A percentile compares a stretch with the other conserved stretches of the same genome.
These are phyloP conservation scores for Acmispon strigosus DNA, from an alignment of 306 rosid species.

Conservation along the genomic window DNA sequence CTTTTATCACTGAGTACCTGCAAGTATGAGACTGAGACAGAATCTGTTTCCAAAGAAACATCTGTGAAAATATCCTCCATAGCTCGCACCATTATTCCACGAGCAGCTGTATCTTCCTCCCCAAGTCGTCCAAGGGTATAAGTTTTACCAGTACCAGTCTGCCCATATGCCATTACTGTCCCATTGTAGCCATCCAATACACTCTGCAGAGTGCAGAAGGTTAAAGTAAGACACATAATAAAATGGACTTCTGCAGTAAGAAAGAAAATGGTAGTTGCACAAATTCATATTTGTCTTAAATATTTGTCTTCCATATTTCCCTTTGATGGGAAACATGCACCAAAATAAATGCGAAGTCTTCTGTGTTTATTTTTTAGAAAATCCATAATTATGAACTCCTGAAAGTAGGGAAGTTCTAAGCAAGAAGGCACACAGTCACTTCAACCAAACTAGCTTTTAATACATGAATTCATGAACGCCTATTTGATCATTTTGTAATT, in stretches of 20 bases:
- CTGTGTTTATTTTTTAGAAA: not conserved
- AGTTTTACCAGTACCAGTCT: slow-evolving; percentile 98
- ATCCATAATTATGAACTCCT: not conserved
- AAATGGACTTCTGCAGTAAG: slow-evolving; percentile 24
- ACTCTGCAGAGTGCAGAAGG: slow-evolving; percentile 47
- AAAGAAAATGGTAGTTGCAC: not conserved
- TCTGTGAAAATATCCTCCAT: slow-evolving; percentile 92
- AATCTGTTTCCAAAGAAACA: slow-evolving; percentile 69
- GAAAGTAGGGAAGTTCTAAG: not conserved
- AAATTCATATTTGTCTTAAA: not conserved
- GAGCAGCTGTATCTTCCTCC: slow-evolving; percentile 97
- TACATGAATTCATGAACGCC: not conserved
- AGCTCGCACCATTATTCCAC: slow-evolving; percentile 99
- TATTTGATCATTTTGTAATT: not conserved
- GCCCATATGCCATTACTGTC: slow-evolving; percentile 98
- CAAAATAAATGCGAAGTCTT: slow-evolving; percentile 3
- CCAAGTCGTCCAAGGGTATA: slow-evolving; percentile 96
- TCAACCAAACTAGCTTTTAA: not conserved
- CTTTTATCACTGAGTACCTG: slow-evolving; percentile 52
- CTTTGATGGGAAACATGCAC: not conserved
- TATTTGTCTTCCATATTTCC: not conserved
- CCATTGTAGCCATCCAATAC: slow-evolving; percentile 96
- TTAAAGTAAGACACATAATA: slow-evolving; percentile 13
- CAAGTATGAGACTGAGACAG: slow-evolving; percentile 78
- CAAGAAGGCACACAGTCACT: not conserved